Conservation (phyloP, 495 filamentous ascomycete genomes). For the Copromyces sp. region DNA sequence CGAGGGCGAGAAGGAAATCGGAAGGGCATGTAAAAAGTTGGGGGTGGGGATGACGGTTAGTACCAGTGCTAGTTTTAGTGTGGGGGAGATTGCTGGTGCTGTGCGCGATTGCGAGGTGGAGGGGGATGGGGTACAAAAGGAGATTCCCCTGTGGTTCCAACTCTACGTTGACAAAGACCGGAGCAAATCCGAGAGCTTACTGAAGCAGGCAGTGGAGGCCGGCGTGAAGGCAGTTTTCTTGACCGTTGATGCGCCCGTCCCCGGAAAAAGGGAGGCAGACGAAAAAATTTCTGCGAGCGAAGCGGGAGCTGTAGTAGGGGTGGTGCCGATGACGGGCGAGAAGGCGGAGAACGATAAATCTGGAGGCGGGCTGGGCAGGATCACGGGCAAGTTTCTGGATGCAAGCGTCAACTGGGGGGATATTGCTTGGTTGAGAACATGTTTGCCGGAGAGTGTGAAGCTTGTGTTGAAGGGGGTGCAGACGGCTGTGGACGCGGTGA, state of each 20-base stretch:
- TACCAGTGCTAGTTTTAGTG: conserved; percentile 59
- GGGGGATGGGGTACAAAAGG: neutral
- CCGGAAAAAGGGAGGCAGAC: conserved; percentile 54
- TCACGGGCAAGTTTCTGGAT: conserved; percentile 67
- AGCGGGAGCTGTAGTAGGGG: neutral
- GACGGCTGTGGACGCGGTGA: conserved; percentile 47
- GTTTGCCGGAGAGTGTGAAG: conserved; percentile 30
- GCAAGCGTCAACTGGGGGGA: conserved; percentile 67
- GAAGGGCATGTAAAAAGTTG: conserved; percentile 43
- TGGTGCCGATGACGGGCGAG: conserved; percentile 47
- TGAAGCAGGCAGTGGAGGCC: conserved; percentile 44
- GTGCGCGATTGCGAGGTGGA: conserved; percentile 25
- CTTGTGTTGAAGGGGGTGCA: conserved; percentile 60
- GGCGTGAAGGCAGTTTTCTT: conserved; percentile 58
- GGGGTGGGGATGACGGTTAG: conserved; percentile 48
- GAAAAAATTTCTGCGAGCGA: conserved; percentile 48
- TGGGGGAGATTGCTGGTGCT: conserved; percentile 48
- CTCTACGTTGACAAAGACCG: conserved; percentile 73
- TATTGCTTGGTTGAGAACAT: conserved; percentile 38
- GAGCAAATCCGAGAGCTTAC: conserved; percentile 52
- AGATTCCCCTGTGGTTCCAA: conserved; percentile 58
- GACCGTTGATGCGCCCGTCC: conserved; percentile 56
- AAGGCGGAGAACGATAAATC: conserved; percentile 53
- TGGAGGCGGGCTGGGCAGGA: conserved; percentile 58
- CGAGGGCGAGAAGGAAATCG: conserved; percentile 63